phyloP scores from a whole-genome alignment of 2,329 filamentous ascomycete species.

The Botryotinia globosa region DNA sequence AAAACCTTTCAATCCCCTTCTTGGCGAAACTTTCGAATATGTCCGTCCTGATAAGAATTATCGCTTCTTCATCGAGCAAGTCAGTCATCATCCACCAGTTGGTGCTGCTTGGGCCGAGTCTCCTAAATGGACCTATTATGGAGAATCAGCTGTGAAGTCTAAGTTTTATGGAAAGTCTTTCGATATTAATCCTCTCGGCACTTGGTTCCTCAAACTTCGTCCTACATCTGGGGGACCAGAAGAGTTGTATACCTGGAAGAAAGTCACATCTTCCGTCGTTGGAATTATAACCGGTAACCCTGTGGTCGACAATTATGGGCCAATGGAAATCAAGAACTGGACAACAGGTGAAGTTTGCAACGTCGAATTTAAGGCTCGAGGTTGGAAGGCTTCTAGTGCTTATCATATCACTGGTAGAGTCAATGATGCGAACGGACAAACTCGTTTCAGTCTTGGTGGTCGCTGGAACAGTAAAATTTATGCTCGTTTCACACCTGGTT shows the following conservation, averaged over 20 bases:
- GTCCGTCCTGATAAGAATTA: conserved; percentile 94
- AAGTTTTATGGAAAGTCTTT: conserved; percentile 98
- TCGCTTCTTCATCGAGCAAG: conserved; percentile 97
- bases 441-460: conserved; percentile 85
- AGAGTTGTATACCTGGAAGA: conserved; percentile 98
- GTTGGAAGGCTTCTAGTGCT: conserved; percentile 91
- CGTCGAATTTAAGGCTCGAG: conserved; percentile 90
- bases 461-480: conserved; percentile 98
- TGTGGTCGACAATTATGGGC: conserved; percentile 94
- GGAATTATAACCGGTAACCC: conserved; percentile 97
- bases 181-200: conserved; percentile 92
- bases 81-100: conserved; percentile 93
- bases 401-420: conserved; percentile 88
- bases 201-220: conserved; percentile 89
- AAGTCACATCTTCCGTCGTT: conserved; percentile 95
- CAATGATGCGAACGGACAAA: conserved; percentile 72
- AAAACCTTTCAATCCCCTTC: conserved; percentile 94
- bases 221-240: conserved; percentile 71
- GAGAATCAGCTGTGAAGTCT: conserved; percentile 90
- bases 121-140: conserved; percentile 94
- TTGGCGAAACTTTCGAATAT: conserved; percentile 97
- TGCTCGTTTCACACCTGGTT: conserved; percentile 87
- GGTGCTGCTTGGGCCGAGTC: conserved; percentile 92
- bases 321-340: conserved; percentile 97
- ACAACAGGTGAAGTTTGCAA: conserved; percentile 88